A percentile compares a stretch with the other conserved stretches of the same genome.
Conservation (phyloP, 2,329 filamentous ascomycete species). For the Aureobasidium melanogenum region DNA sequence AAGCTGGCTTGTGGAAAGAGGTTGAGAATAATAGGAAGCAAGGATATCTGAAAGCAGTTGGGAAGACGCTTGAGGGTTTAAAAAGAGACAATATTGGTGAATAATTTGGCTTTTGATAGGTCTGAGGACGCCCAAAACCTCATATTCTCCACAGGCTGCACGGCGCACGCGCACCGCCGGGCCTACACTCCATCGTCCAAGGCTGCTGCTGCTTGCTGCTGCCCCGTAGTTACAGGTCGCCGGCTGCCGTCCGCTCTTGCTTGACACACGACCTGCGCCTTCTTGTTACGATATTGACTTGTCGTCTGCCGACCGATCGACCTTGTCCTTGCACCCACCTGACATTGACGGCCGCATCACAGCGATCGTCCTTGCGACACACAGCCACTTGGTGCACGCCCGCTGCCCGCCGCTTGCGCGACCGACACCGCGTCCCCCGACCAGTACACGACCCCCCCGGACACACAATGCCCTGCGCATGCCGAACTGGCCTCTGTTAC, state of each 20-base stretch:
- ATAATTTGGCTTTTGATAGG: background rate
- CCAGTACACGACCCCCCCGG: background rate
- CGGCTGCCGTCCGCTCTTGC: background rate
- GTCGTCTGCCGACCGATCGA: background rate
- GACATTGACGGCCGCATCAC: background rate
- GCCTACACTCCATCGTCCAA: background rate
- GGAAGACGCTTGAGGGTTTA: background rate
- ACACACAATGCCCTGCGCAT: slow-evolving; percentile 1
- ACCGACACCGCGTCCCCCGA: background rate
- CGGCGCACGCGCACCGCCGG: background rate
- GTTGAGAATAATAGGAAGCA: background rate
- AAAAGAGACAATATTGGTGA: background rate
- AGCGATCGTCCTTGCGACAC: background rate
- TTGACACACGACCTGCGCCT: background rate
- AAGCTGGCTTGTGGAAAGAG: background rate
- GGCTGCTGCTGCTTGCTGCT: background rate
- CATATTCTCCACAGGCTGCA: background rate
- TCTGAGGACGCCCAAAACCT: background rate
- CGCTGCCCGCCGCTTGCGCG: background rate
- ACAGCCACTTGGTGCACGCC: background rate
- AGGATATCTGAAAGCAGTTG: background rate
- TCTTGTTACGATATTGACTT: background rate
- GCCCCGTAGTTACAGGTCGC: background rate
- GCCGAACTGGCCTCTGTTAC: background rate
- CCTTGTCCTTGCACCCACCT: background rate